Percentiles rank a stretch among this genome's conserved stretches.
phyloP scores from a whole-genome alignment of 1,284 basidiomycete species.

The Ganoderma multipileum region DNA sequence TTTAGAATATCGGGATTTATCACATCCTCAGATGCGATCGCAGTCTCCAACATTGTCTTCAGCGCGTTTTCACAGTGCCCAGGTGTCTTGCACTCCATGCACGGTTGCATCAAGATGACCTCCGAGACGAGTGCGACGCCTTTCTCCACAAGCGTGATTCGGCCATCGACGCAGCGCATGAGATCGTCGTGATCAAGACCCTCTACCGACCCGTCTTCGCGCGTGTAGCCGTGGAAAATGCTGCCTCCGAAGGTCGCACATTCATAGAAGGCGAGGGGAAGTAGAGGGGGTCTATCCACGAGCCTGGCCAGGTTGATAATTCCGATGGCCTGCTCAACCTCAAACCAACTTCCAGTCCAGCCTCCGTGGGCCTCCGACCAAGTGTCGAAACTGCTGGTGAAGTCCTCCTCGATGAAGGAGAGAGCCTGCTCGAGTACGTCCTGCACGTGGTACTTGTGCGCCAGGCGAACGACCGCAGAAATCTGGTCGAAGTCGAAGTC shows the following conservation, averaged over 20 bases:
- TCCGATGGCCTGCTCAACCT: not conserved
- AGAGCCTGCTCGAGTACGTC: not conserved
- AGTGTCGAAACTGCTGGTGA: slow-evolving; percentile 4
- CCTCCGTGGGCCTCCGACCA: not conserved
- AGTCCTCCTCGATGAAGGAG: not conserved
- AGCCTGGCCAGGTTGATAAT: not conserved
- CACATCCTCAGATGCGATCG: not conserved
- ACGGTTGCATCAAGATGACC: not conserved
- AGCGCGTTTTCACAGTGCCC: not conserved
- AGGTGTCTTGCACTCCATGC: not conserved
- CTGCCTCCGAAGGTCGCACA: not conserved
- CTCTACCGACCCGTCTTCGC: not conserved
- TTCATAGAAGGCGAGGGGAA: not conserved
- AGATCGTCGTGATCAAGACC: not conserved
- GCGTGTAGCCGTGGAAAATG: not conserved
- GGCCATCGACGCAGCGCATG: not conserved
- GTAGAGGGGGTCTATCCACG: not conserved
- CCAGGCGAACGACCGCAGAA: not conserved
- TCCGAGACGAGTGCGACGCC: not conserved
- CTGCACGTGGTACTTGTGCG: not conserved
- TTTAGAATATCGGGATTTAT: not conserved
- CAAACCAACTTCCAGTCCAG: not conserved
- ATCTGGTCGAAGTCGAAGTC: not conserved
- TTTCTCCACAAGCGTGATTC: not conserved
- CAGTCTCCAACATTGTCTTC: not conserved